Evolutionary conservation across 2,329 filamentous ascomycete genomes (phyloP).

Genomic region (Myriosclerotinia curreyana): DNA sequence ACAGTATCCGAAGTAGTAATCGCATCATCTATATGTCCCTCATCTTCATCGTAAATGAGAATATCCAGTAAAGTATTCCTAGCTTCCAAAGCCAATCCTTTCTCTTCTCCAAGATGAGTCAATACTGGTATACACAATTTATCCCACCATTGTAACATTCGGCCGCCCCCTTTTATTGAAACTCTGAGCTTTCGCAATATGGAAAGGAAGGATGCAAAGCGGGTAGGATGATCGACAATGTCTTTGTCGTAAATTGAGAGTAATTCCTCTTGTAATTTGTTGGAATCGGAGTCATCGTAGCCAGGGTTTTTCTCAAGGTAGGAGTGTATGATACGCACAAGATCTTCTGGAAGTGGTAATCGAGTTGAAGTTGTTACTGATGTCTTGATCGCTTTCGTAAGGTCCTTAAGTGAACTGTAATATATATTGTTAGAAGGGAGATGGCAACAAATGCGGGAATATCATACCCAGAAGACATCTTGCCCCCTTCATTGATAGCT

Average conservation of each 20-base stretch:
- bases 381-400: slow-evolving; percentile 54
- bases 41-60: slow-evolving; percentile 59
- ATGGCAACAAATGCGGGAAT: not conserved
- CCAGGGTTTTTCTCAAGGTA: slow-evolving; percentile 67
- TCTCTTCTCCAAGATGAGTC: slow-evolving; percentile 58
- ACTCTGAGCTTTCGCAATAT: slow-evolving; percentile 63
- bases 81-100: slow-evolving; percentile 61
- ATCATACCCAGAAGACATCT: slow-evolving; percentile 25
- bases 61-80: slow-evolving; percentile 63
- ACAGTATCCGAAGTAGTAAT: slow-evolving; percentile 49
- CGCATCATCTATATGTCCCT: slow-evolving; percentile 49
- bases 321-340: slow-evolving; percentile 58
- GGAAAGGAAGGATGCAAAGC: slow-evolving; percentile 65
- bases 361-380: slow-evolving; percentile 48
- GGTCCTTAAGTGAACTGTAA: slow-evolving; percentile 50
- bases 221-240: slow-evolving; percentile 54
- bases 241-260: slow-evolving; percentile 62
- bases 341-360: slow-evolving; percentile 64
- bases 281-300: slow-evolving; percentile 65
- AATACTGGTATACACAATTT: slow-evolving; percentile 56
- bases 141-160: slow-evolving; percentile 71
- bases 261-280: slow-evolving; percentile 72
- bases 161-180: slow-evolving; percentile 59
- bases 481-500: slow-evolving; percentile 17
- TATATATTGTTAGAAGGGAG: slow-evolving; percentile 3